A percentile compares a stretch with the other conserved stretches of the same genome.
Evolutionary conservation across 2,329 filamentous ascomycete species (phyloP).

Genomic region (Botryotinia narcissicola): DNA sequence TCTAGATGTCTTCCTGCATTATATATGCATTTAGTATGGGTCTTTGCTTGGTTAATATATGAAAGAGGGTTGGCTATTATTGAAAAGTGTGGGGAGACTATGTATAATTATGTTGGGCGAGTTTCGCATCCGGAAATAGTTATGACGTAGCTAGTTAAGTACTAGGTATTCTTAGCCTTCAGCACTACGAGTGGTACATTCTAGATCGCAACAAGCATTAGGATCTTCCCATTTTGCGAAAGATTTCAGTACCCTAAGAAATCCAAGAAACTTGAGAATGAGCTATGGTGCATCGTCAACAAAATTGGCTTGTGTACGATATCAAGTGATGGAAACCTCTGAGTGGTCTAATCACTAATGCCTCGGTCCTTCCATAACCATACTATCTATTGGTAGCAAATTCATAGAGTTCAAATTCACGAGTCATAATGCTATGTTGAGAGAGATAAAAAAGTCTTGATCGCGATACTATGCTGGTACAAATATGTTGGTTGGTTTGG

Average conservation of each 20-base stretch:
- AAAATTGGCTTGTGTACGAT: not conserved
- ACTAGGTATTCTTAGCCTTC: not conserved
- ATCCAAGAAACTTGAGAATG: not conserved
- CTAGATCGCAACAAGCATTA: not conserved
- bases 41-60: not conserved
- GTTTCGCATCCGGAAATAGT: conserved; percentile 3
- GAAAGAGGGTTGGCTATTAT: conserved; percentile 3
- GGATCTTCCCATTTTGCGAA: not conserved
- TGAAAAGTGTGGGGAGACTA: conserved; percentile 18
- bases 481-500: conserved; percentile 33
- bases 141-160: conserved; percentile 18
- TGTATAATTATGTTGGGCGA: conserved; percentile 11
- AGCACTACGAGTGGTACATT: not conserved
- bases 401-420: not conserved
- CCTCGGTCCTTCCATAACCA: not conserved
- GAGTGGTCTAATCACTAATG: not conserved
- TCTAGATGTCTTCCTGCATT: conserved; percentile 12
- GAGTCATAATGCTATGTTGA: not conserved
- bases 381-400: not conserved
- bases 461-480: conserved; percentile 37
- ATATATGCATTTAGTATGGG: conserved; percentile 16
- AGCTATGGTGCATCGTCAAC: not conserved
- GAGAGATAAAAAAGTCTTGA: conserved; percentile 31
- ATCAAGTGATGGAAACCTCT: not conserved
- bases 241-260: not conserved